These are phyloP conservation scores for Zea mays DNA, from an alignment of 176 grass and related monocot species.

Conservation along the genomic window DNA sequence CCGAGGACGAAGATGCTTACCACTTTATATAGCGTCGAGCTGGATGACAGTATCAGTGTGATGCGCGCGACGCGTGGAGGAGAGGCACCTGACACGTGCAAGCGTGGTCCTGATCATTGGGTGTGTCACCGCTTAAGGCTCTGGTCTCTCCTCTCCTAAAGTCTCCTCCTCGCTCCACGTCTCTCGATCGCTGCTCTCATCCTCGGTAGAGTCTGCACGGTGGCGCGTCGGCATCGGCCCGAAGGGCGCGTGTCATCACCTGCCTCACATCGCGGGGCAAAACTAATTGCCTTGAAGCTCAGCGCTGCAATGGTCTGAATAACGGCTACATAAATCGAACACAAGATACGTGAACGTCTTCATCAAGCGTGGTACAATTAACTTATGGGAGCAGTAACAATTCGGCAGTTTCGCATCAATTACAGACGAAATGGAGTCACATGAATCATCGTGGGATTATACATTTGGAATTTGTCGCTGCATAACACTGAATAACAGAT, in stretches of 20 bases:
- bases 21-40: not conserved
- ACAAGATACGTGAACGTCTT: too few species aligned
- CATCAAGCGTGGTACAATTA: too few species aligned
- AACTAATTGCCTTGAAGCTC: too few species aligned
- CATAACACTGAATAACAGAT: too few species aligned
- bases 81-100: slow-evolving; percentile 18
- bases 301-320: too few species aligned
- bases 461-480: too few species aligned
- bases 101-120: not conserved
- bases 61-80: slow-evolving; percentile 29
- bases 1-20: not conserved
- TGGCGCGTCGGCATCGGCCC: too few species aligned
- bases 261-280: too few species aligned
- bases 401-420: not conserved
- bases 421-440: not conserved
- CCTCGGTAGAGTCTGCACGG: too few species aligned
- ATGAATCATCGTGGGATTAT: not conserved
- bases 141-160: not conserved
- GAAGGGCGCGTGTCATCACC: too few species aligned
- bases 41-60: not conserved
- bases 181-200: not conserved
- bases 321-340: too few species aligned
- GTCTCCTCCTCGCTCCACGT: too few species aligned
- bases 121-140: not conserved
- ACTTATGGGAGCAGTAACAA: not conserved